These are phyloP conservation scores for Myxozyma geophila DNA, from an alignment of 805 yeast species.

Conservation along the genomic window DNA sequence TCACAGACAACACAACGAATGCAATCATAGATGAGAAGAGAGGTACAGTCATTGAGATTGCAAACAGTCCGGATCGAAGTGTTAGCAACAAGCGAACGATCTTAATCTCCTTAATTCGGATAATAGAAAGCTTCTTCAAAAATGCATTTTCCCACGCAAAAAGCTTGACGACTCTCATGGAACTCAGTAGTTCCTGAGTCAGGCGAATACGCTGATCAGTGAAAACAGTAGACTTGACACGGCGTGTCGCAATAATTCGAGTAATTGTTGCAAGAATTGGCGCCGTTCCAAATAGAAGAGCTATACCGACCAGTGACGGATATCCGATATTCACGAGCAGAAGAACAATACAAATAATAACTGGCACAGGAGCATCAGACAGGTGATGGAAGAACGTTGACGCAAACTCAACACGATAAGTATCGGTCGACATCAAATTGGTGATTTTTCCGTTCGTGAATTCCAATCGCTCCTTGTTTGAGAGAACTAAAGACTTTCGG, in stretches of 20 bases:
- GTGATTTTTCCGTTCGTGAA: conserved; percentile 75
- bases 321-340: conserved; percentile 73
- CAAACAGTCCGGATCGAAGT: conserved; percentile 63
- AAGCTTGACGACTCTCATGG: conserved; percentile 80
- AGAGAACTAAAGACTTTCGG: conserved; percentile 67
- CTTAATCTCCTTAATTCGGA: conserved; percentile 65
- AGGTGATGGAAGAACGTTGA: conserved; percentile 69
- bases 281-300: conserved; percentile 50
- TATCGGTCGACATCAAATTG: conserved; percentile 78
- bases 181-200: conserved; percentile 76
- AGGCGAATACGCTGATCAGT: conserved; percentile 79
- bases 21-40: conserved; percentile 71
- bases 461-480: conserved; percentile 59
- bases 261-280: conserved; percentile 54
- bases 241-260: conserved; percentile 56
- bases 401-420: conserved; percentile 79
- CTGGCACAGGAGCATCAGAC: conserved; percentile 64
- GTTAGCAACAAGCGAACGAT: conserved; percentile 67
- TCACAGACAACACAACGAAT: conserved; percentile 53
- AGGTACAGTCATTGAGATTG: conserved; percentile 70
- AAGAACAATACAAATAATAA: conserved; percentile 65
- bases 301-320: conserved; percentile 71
- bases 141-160: conserved; percentile 93
- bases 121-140: conserved; percentile 55
- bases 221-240: conserved; percentile 61